Evolutionary conservation across 768 basidiomycete species (phyloP).

Genomic region (Austroboletus eburneus): DNA sequence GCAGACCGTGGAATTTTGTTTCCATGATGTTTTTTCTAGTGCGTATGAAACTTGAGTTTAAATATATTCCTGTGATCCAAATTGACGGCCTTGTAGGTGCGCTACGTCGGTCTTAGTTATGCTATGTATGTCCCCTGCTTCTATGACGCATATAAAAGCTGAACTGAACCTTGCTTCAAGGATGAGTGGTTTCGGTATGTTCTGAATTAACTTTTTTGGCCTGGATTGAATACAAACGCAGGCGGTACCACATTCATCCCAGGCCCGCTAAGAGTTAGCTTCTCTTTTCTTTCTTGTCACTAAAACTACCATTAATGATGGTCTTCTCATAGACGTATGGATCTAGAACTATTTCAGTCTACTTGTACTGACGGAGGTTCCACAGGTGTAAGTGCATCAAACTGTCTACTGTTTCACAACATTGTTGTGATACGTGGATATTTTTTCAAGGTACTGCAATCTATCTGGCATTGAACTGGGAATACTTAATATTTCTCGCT

Average conservation of each 20-base stretch:
- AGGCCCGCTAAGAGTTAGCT: not conserved
- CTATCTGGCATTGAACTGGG: not conserved
- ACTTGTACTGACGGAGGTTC: too few species aligned
- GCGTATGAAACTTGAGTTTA: not conserved
- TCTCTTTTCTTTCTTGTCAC: not conserved
- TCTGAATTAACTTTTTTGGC: not conserved
- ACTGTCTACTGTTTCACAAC: not conserved
- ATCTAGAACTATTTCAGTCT: too few species aligned
- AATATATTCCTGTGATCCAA: not conserved
- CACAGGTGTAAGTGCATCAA: not conserved
- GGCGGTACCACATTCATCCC: not conserved
- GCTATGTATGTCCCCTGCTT: not conserved
- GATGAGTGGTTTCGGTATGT: not conserved
- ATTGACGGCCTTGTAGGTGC: not conserved
- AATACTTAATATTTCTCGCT: not conserved
- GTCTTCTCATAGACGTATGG: not conserved
- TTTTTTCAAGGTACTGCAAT: not conserved
- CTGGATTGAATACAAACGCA: not conserved
- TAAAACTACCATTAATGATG: not conserved
- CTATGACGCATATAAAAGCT: not conserved
- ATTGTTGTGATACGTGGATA: not conserved
- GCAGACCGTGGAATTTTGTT: not conserved
- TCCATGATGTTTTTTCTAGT: not conserved
- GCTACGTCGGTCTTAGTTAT: not conserved
- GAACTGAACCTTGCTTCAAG: not conserved